Evolutionary conservation across 2,329 filamentous ascomycete species (phyloP), one percentile per base, ranked within the genome.

Genomic region (Trichocomaceae sp.): DNA sequence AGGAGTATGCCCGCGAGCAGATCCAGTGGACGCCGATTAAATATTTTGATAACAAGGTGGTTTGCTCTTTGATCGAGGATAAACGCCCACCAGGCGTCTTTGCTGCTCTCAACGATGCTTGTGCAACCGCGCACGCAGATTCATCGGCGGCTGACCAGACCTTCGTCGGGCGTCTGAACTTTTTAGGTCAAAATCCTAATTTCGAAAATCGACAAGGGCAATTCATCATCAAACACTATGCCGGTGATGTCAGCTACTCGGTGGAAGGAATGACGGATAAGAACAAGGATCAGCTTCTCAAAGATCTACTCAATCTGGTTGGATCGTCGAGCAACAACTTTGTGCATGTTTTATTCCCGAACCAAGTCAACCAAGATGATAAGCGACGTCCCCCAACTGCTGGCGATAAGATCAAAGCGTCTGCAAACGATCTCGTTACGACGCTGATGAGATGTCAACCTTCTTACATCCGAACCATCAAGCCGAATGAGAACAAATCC

Each of bases 21-120:
- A 99, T 99, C 68, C 85, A 95, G 68, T 99, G 93, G 93, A 96
- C 91, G 0, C 93, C 93, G 2, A 99, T 99, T 79, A 95, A 93
- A 66, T 99, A 97, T 74, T 99, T 97, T 64, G 93, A 99, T 74
- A 99, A 99, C 80, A 97, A 97, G 78, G 86, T 99, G 47, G 93
- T 99, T 55, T 99, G 93, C 70, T 93, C 96, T 58, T 73, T 99
- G 66, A 99, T 99, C 62, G 93, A 99, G 72, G 88, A 95, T 67
- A 84, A 87, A 68, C 80, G 91, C 52, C 93, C 93, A 5, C 87
- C 90, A 1, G 93, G 93, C 66, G 84, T 99, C 46, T 96, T 99
- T 68, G 93, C 93, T 6, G 91, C 91, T 3, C 78, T 99, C 75
- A 99, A 99, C 70, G 93, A 99, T 74, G 93, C 93, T 47, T 97